phyloP scores from a whole-genome alignment of 768 basidiomycete genomes.

The Suillus clintonianus region DNA sequence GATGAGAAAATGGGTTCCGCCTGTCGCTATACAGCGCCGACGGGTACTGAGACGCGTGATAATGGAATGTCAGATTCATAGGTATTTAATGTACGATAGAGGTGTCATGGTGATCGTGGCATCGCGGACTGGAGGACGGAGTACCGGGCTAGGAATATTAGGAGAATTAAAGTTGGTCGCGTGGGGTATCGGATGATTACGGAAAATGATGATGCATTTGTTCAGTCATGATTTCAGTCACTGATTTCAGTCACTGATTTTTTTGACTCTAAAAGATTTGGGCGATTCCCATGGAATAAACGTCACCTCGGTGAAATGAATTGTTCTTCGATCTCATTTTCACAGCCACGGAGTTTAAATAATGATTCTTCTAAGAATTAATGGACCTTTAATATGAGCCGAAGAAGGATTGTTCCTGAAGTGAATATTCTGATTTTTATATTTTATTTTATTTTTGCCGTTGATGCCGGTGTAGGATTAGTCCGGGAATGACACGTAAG shows the following conservation, averaged over 20 bases:
- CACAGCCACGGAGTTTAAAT: constrained; percentile 13
- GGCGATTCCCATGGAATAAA: constrained; percentile 7
- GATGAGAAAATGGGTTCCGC: background rate
- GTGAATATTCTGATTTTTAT: too few species aligned
- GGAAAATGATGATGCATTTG: background rate
- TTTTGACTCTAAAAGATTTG: background rate
- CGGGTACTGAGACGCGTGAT: background rate
- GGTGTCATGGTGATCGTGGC: background rate
- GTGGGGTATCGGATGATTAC: background rate
- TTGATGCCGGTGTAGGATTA: background rate
- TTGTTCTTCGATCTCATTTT: constrained; percentile 13
- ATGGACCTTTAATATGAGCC: constrained; percentile 9
- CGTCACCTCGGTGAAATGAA: constrained; percentile 5
- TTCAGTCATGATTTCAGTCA: too few species aligned
- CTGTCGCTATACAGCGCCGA: background rate
- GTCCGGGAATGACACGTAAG: constrained; percentile 2
- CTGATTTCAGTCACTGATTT: too few species aligned
- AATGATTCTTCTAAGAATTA: constrained; percentile 6
- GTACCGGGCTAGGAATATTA: too few species aligned
- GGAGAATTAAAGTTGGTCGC: background rate
- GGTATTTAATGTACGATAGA: too few species aligned
- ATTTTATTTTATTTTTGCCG: background rate
- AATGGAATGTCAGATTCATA: too few species aligned
- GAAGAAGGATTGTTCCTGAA: constrained; percentile 5
- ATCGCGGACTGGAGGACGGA: background rate